A percentile compares a stretch with the other conserved stretches of the same genome.
phyloP scores from a whole-genome alignment of 208 protist genomes.

The Trypanosoma avium region DNA sequence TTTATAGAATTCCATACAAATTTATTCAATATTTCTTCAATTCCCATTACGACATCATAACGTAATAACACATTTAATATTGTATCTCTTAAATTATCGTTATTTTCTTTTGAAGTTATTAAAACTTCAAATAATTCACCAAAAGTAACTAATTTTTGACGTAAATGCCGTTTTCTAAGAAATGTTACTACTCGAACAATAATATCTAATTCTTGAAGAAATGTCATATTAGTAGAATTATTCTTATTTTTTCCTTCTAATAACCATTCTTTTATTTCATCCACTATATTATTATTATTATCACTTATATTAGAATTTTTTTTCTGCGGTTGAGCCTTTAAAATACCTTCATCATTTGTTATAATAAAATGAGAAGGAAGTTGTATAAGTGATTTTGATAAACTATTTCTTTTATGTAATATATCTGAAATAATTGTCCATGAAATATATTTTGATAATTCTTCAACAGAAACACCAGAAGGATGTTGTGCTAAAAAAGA shows the following conservation, averaged over 20 bases:
- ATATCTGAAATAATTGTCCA: slow-evolving; percentile 15
- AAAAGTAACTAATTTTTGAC: slow-evolving; percentile 6
- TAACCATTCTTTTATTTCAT: slow-evolving; percentile 16
- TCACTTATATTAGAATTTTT: neutral
- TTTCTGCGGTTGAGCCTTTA: slow-evolving; percentile 17
- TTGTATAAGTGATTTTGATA: slow-evolving; percentile 12
- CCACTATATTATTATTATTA: neutral
- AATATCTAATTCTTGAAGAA: slow-evolving; percentile 21
- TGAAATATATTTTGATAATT: slow-evolving; percentile 13
- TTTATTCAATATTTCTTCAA: neutral
- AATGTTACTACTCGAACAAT: slow-evolving; percentile 27
- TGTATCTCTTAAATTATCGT: neutral
- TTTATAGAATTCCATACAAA: neutral
- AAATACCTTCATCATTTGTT: neutral
- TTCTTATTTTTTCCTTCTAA: neutral
- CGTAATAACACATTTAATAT: slow-evolving; percentile 14
- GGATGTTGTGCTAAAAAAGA: slow-evolving; percentile 9
- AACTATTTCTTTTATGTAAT: slow-evolving; percentile 15
- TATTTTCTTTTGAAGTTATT: neutral
- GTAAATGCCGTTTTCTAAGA: slow-evolving; percentile 21
- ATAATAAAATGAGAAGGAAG: slow-evolving; percentile 25
- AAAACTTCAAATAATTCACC: slow-evolving; percentile 15
- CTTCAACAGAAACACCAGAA: slow-evolving; percentile 17
- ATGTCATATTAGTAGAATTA: neutral
- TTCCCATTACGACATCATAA: slow-evolving; percentile 14